Evolutionary conservation across 1,284 basidiomycete species (phyloP), one percentile per base, ranked within the genome.

Genomic region (Cutaneotrichosporon dermatis): DNA sequence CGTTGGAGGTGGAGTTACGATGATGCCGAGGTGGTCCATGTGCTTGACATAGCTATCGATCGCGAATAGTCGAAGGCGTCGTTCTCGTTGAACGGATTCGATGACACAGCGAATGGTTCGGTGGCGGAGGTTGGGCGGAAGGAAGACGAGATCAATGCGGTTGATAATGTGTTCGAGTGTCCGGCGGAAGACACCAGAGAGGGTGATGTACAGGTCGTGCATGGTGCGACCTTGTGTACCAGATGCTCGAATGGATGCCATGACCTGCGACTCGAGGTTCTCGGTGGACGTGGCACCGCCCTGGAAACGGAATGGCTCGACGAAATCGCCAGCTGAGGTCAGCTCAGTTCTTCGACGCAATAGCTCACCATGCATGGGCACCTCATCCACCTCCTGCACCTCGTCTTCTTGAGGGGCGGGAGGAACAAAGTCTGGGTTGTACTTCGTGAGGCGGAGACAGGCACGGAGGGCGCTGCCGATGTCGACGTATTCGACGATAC

Each of bases 361-460:
- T 3, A 42, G 16, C 54, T 55, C 37, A 54, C 55, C 7, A 34
- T 16, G n/a, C 41, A 60, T n/a, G 7, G 59, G 36, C 12, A 49
- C 51, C 35, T 52, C 57, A 3, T 58, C 53, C 4, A 46, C 33
- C 25, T 44, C 51, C 36, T 53, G 51, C 13, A 55, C 15, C 37
- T 59, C 45, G 12, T 55, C 11, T 35, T 4, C 40, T 59, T 57
- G 40, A 46, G 6, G 11, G 33, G 10, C 45, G 36, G 36, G 12
- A 33, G 62, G 57, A 6, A 51, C 49, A 46, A 44, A 58, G 41
- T 72, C 66, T 6, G 72, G 69, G 57, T 72, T 72, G 64, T 71
- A 76, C 57, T 76, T 76, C 12, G 67, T 66, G 46, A 76, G 57
- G 9, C 75, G 69, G 3, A 75, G 60, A 59, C 73, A 75, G 6